Evolutionary conservation across 192 early-diverging fungal genomes (phyloP).

Genomic region (Backusella liffmaniae): DNA sequence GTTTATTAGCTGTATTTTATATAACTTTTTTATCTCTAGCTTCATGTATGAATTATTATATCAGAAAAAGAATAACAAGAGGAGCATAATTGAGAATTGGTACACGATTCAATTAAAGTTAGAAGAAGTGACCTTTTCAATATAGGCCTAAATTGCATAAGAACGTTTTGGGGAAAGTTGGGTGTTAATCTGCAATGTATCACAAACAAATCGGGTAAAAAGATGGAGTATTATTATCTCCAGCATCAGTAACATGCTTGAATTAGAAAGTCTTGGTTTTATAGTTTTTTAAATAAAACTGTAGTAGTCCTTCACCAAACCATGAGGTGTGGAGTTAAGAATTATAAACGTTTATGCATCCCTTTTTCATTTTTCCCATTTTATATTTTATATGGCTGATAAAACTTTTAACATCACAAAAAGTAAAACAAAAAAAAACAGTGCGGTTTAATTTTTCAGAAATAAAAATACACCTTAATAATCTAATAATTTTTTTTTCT

Average conservation of each 20-base stretch:
- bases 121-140: not conserved
- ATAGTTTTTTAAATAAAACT: too few relatives aligned
- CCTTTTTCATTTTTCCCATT: not conserved
- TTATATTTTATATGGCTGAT: not conserved
- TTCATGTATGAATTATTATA: not conserved
- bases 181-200: not conserved
- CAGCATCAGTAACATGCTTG: not conserved
- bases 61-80: not conserved
- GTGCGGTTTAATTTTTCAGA: conserved; percentile 6
- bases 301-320: too few relatives aligned
- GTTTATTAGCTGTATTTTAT: not conserved
- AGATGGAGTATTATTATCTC: not conserved
- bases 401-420: not conserved
- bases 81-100: not conserved
- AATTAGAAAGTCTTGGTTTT: not conserved
- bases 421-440: conserved; percentile 5
- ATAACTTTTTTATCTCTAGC: not conserved
- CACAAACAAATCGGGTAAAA: not conserved
- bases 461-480: conserved; percentile 3
- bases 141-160: not conserved
- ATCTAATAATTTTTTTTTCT: not conserved
- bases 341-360: not conserved
- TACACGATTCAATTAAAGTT: not conserved
- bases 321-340: not conserved
- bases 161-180: not conserved